phyloP scores from a whole-genome alignment of 805 yeast genomes.

The Lachancea waltii region DNA sequence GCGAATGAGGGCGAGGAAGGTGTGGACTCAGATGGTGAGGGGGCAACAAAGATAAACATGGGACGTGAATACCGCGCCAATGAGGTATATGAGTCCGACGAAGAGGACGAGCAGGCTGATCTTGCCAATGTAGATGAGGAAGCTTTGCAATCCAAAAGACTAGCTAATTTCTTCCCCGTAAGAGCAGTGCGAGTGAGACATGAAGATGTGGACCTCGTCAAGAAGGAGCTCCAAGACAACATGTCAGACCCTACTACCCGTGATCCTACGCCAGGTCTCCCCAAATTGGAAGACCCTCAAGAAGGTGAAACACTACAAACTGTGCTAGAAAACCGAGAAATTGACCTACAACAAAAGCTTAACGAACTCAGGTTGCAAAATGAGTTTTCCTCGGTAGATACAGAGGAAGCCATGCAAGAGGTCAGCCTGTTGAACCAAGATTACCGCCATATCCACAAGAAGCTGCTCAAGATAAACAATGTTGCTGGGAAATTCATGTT shows the following conservation, averaged over 20 bases:
- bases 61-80: conserved; percentile 47
- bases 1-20: conserved; percentile 28
- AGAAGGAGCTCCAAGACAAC: conserved; percentile 28
- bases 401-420: conserved; percentile 35
- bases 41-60: conserved; percentile 49
- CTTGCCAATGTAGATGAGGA: conserved; percentile 25
- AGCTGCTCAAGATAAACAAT: conserved; percentile 27
- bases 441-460: conserved; percentile 32
- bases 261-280: conserved; percentile 25
- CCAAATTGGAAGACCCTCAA: conserved; percentile 20
- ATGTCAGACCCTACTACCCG: conserved; percentile 22
- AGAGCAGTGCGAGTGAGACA: conserved; percentile 54
- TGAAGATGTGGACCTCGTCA: conserved; percentile 34
- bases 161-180: conserved; percentile 52
- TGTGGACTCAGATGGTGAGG: conserved; percentile 26
- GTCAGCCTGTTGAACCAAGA: conserved; percentile 33
- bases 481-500: conserved; percentile 32
- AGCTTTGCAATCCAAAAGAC: conserved; percentile 20
- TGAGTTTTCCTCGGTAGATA: conserved; percentile 29
- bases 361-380: conserved; percentile 23
- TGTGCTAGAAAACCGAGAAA: conserved; percentile 21
- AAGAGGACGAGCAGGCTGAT: conserved; percentile 16
- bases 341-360: conserved; percentile 26
- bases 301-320: conserved; percentile 14
- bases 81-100: conserved; percentile 17